Conservation (phyloP, 495 filamentous ascomycete genomes). For the Coniosporium apollinis region DNA sequence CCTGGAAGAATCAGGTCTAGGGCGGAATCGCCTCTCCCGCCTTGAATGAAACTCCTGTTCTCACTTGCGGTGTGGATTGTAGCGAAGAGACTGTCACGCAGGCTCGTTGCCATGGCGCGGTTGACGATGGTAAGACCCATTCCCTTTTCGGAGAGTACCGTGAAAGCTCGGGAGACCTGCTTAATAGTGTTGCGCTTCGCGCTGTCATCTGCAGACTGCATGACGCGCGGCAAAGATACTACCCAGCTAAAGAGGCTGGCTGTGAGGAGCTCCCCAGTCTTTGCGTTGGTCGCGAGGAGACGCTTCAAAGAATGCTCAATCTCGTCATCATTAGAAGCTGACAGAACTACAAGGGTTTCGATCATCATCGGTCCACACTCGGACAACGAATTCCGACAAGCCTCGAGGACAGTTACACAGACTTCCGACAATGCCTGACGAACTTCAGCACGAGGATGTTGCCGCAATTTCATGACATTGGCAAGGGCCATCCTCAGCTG, state of each 20-base stretch:
- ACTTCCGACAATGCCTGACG: constrained; percentile 47
- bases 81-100: constrained; percentile 40
- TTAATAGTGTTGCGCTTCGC: constrained; percentile 53
- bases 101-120: constrained; percentile 42
- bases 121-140: constrained; percentile 56
- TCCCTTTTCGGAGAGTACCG: constrained; percentile 46
- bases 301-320: constrained; percentile 34
- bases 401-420: constrained; percentile 55
- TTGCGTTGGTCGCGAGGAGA: constrained; percentile 43
- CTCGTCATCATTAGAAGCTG: constrained; percentile 26
- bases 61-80: constrained; percentile 13
- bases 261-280: constrained; percentile 51
- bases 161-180: constrained; percentile 55
- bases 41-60: too few species aligned
- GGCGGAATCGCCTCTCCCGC: too few species aligned
- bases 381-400: constrained; percentile 56
- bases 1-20: constrained; percentile 3
- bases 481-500: constrained; percentile 78
- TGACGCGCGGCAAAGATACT: constrained; percentile 57
- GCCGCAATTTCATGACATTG: constrained; percentile 60
- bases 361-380: constrained; percentile 54
- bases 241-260: constrained; percentile 66
- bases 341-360: constrained; percentile 65
- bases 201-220: constrained; percentile 71
- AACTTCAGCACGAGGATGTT: constrained; percentile 55